Evolutionary conservation across 768 basidiomycete species (phyloP).

Genomic region (Lactarius deliciosus): DNA sequence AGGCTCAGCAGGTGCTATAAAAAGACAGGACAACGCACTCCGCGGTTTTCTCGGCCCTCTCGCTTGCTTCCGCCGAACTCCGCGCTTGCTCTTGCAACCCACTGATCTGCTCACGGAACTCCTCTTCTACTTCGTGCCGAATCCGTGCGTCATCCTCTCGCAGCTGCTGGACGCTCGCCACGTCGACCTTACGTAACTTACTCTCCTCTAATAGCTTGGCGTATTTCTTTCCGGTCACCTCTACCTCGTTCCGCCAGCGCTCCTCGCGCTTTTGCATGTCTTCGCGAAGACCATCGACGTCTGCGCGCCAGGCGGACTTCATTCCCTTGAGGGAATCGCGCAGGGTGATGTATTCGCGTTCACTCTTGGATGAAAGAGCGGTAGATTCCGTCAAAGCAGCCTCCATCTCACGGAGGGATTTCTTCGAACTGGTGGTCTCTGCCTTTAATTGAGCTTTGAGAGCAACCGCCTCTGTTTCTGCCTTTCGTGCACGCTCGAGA

Average conservation of each 20-base stretch:
- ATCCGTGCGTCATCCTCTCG: conserved; percentile 50
- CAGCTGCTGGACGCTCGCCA: conserved; percentile 50
- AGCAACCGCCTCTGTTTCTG: conserved; percentile 69
- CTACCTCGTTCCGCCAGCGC: conserved; percentile 62
- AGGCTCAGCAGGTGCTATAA: neutral
- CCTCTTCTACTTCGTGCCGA: conserved; percentile 57
- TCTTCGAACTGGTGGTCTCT: conserved; percentile 71
- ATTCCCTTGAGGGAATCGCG: conserved; percentile 75
- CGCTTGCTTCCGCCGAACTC: conserved; percentile 53
- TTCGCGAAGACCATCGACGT: conserved; percentile 65
- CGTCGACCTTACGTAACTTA: conserved; percentile 48
- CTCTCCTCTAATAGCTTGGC: conserved; percentile 60
- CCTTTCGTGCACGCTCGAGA: conserved; percentile 81
- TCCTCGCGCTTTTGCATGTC: conserved; percentile 79
- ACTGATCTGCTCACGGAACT: conserved; percentile 57
- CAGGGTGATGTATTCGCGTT: conserved; percentile 79
- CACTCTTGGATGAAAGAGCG: conserved; percentile 72
- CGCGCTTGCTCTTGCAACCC: conserved; percentile 54
- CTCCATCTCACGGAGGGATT: conserved; percentile 80
- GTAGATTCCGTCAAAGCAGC: conserved; percentile 68
- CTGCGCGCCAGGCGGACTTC: conserved; percentile 69
- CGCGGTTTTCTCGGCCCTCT: conserved; percentile 59
- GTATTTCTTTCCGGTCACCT: conserved; percentile 70
- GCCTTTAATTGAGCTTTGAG: conserved; percentile 73
- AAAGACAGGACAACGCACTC: conserved; percentile 45